Evolutionary conservation across 495 filamentous ascomycete species (phyloP), one percentile per base, ranked within the genome.

Genomic region (Penicillium pulvis): DNA sequence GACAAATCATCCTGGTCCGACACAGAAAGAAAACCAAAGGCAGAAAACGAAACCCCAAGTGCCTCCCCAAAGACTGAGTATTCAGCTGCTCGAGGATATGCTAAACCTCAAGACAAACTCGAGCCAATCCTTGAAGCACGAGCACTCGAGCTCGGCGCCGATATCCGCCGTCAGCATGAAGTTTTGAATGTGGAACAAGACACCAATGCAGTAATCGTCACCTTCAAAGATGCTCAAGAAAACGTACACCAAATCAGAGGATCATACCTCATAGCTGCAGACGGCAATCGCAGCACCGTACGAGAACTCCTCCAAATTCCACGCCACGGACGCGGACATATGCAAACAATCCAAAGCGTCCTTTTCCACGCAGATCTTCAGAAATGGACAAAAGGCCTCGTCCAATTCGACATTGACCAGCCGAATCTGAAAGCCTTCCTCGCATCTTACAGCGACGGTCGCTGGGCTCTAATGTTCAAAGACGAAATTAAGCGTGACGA

Each of bases 341-440:
- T 78, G 67, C 72, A 70, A 26, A 63, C 66, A 30, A 51, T 79
- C 17, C 62, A 71, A 49, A 78, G 73, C 53, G 72, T 79, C 2
- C 63, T 79, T 19, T 76, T 79, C 61, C 60, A 57, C 6, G 64
- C 66, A 4, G 65, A 72, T 17, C 51, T 76, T 3, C 57, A 67
- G 2, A 16, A 62, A 49, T 67, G 60, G 58, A 60, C 56, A 43
- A 63, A 61, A 7, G 65, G 60, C 14, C 43, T 67, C 16, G 47
- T 53, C 6, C 70, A 72, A 46, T 72, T 68, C 11, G 57, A 51
- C 9, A 66, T 72, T 30, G 56, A 70, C 0, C 59, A 67, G 30
- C 53, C 59, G 0, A 50, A 56, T 10, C 53, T 72, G 3, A 60
- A 64, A 23, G 58, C 59, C 3, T 70, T 72, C 54, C 46, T 72